Evolutionary conservation across 331 rosid species (phyloP), one percentile per base, ranked within the genome.

Genomic region (Acacia pycnantha): DNA sequence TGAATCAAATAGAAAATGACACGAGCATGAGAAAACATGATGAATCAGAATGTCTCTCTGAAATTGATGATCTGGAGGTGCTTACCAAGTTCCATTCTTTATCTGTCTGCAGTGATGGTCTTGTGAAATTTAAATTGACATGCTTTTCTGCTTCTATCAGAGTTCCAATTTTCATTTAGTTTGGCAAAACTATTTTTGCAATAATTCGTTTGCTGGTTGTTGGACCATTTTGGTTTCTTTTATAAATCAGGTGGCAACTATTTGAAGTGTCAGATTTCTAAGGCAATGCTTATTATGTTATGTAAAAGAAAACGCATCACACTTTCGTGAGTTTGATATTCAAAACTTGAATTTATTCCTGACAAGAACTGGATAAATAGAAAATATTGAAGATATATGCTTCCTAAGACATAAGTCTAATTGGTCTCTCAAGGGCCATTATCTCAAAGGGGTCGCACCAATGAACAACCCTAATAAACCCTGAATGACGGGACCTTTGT

Each of bases 61-160:
- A 94, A 70, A 92, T 94, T 24, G 98, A 94, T 86, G 97, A 92
- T 54, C 70, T 33, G 76, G 98, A 94, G 94, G 93, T 93, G 83
- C 81, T 72, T 44, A 27, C 77, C 78, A 31, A 65, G 44, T 65
- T 65, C 46, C 44, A 7, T 33, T 65, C 22, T 33, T 65, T 29
- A 16, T 29, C 71, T 65, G 44, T 31, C 54, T 2, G 72, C 65
- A 24, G 11, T 77, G 26, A 14, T 26, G 58, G 37, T 56, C 47
- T 26, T 70, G 56, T 33, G 26, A 19, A 21, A 44, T 70, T 21
- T n/a, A 18, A 4, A 14, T 47, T 27, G 27, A 56, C 74, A 41
- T 41, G 65, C 29, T 66, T 65, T 48, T 67, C 47, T 69, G 69
- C 64, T 27, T 48, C 77, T 14, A 29, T 83, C 21, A 41, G 61